These are phyloP conservation scores for Macrophomina tecta DNA, from an alignment of 2,329 filamentous ascomycete species.

Conservation along the genomic window DNA sequence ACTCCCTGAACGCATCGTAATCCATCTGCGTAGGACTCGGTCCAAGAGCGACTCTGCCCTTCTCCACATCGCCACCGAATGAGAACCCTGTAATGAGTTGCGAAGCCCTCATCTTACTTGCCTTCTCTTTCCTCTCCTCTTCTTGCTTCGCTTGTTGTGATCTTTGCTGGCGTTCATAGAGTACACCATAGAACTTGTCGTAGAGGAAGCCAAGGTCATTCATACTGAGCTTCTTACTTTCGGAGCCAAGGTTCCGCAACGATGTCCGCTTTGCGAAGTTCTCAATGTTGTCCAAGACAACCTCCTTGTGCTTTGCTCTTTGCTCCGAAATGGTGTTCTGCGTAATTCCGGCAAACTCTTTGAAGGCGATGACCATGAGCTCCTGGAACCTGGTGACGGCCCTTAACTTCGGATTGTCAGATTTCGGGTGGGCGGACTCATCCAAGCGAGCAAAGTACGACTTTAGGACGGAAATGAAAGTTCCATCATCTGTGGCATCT, in stretches of 20 bases:
- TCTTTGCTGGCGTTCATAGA: constrained; percentile 91
- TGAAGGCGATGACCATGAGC: constrained; percentile 98
- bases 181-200: constrained; percentile 87
- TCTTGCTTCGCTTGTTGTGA: constrained; percentile 71
- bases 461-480: constrained; percentile 95
- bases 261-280: constrained; percentile 97
- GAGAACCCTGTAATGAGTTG: constrained; percentile 57
- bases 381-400: constrained; percentile 97
- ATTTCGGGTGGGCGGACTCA: constrained; percentile 94
- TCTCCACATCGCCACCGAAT: constrained; percentile 66
- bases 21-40: constrained; percentile 94
- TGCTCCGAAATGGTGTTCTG: constrained; percentile 90
- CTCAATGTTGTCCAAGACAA: constrained; percentile 93
- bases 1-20: constrained; percentile 94
- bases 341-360: constrained; percentile 95
- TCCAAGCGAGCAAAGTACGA: constrained; percentile 91
- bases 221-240: constrained; percentile 86
- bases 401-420: constrained; percentile 90
- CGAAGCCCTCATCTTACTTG: constrained; percentile 61
- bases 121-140: constrained; percentile 72
- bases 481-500: constrained; percentile 91
- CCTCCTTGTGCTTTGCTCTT: constrained; percentile 89
- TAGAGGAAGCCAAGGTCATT: constrained; percentile 91
- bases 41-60: constrained; percentile 85
- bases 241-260: constrained; percentile 91